Percentiles rank a stretch among this genome's conserved stretches.
phyloP scores from a whole-genome alignment of 495 filamentous ascomycete genomes.

The Parmelia sp. region DNA sequence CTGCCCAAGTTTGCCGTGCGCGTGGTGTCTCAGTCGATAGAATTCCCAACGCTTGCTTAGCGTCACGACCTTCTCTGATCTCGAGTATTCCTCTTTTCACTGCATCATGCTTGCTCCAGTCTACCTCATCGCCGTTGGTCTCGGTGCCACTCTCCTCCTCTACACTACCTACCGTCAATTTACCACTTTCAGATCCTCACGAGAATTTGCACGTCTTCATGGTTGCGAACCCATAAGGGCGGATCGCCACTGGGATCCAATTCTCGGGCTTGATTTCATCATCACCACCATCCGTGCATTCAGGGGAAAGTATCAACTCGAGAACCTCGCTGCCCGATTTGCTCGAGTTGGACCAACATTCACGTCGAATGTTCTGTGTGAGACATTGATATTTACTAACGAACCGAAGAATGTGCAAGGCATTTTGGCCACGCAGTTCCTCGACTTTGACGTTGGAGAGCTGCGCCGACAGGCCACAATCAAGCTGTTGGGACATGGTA shows the following conservation, averaged over 20 bases:
- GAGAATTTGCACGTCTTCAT: conserved; percentile 13
- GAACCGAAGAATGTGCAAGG: conserved; percentile 67
- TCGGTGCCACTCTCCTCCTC: not conserved
- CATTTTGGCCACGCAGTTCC: conserved; percentile 61
- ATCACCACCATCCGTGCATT: conserved; percentile 29
- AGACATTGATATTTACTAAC: conserved; percentile 37
- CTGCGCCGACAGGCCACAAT: conserved; percentile 18
- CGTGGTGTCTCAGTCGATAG: not conserved
- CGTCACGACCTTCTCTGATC: not conserved
- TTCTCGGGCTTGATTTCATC: conserved; percentile 26
- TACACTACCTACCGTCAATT: not conserved
- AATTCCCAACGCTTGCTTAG: not conserved
- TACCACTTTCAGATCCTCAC: not conserved
- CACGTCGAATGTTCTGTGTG: conserved; percentile 25
- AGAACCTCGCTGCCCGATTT: conserved; percentile 30
- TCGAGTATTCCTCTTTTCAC: not conserved
- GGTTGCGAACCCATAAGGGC: conserved; percentile 17
- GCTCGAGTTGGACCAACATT: conserved; percentile 25
- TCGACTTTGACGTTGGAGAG: conserved; percentile 47
- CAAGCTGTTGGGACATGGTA: conserved; percentile 34
- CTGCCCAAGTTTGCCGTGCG: not conserved
- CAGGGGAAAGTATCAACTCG: conserved; percentile 32
- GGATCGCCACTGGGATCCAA: conserved; percentile 17
- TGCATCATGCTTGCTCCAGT: not conserved
- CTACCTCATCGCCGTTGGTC: not conserved